phyloP scores from a whole-genome alignment of 768 basidiomycete species.

The Lactifluus rugatus region DNA sequence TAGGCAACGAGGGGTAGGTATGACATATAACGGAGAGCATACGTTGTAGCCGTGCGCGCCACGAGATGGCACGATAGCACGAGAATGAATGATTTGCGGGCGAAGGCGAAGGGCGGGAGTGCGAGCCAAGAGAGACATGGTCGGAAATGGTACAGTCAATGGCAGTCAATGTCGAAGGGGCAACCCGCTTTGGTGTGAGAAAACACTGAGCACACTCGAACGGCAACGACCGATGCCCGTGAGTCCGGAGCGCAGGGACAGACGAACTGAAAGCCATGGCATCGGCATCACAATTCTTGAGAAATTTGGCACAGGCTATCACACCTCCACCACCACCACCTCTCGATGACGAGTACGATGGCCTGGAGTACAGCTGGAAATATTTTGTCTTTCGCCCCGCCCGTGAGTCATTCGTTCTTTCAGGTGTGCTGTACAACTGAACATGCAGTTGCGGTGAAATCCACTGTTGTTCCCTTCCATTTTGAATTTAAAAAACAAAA shows the following conservation, averaged over 20 bases:
- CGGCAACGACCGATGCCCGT: neutral
- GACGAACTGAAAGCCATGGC: neutral
- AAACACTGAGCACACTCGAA: neutral
- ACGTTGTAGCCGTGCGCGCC: slow-evolving; percentile 18
- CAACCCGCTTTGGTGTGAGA: no score
- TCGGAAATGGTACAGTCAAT: no score
- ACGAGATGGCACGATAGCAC: slow-evolving; percentile 12
- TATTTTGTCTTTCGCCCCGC: slow-evolving; percentile 76
- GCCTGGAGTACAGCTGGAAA: slow-evolving; percentile 64
- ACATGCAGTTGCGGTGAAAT: neutral
- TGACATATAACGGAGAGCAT: neutral
- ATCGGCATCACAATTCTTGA: neutral
- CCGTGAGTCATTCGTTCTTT: slow-evolving; percentile 33
- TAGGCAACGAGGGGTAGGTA: neutral
- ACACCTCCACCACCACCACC: slow-evolving; percentile 50
- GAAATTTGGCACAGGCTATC: slow-evolving; percentile 23
- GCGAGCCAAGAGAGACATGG: slow-evolving; percentile 19
- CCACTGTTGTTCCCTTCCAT: neutral
- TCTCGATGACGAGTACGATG: slow-evolving; percentile 54
- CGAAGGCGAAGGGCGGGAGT: slow-evolving; percentile 10
- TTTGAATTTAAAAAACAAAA: neutral
- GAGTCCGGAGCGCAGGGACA: neutral
- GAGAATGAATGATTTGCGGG: slow-evolving; percentile 13
- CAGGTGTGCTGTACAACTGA: neutral
- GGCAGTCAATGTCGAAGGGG: no score